phyloP scores from a whole-genome alignment of 352 stramenopile genomes.

The Globisporangium rhizosaccharum region DNA sequence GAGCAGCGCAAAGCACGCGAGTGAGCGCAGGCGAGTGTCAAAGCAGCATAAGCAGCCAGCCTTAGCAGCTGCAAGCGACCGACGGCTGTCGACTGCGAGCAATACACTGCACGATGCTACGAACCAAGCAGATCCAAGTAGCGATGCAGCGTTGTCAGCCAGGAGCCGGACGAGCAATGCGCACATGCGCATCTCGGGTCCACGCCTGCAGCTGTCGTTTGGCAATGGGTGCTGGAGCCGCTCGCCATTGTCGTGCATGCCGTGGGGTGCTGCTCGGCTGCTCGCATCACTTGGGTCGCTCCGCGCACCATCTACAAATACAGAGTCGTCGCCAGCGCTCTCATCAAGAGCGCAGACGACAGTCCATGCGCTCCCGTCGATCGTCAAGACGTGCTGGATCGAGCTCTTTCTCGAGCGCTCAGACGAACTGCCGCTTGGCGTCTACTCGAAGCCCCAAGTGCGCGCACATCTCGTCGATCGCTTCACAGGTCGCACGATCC shows the following conservation, averaged over 20 bases:
- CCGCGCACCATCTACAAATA: constrained; percentile 1
- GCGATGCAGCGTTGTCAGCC: neutral
- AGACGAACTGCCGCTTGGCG: constrained; percentile 48
- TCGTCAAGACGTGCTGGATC: constrained; percentile 20
- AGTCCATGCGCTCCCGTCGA: constrained; percentile 1
- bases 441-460: constrained; percentile 35
- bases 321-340: neutral
- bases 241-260: constrained; percentile 7
- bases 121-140: neutral
- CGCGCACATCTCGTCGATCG: constrained; percentile 42
- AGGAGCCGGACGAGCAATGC: neutral
- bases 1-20: neutral
- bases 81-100: neutral
- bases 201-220: constrained; percentile 19
- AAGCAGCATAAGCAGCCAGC: neutral
- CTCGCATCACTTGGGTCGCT: constrained; percentile 1
- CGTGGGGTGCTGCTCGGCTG: constrained; percentile 3
- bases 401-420: constrained; percentile 35
- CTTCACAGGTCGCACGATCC: constrained; percentile 41
- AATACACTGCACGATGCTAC: neutral
- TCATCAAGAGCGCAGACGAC: neutral
- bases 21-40: neutral
- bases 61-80: neutral
- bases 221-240: constrained; percentile 12
- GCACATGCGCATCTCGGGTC: constrained; percentile 16